Percentiles rank a stretch among this genome's conserved stretches.
Conservation (phyloP, 768 basidiomycete genomes). For the Lactarius psammicola region DNA sequence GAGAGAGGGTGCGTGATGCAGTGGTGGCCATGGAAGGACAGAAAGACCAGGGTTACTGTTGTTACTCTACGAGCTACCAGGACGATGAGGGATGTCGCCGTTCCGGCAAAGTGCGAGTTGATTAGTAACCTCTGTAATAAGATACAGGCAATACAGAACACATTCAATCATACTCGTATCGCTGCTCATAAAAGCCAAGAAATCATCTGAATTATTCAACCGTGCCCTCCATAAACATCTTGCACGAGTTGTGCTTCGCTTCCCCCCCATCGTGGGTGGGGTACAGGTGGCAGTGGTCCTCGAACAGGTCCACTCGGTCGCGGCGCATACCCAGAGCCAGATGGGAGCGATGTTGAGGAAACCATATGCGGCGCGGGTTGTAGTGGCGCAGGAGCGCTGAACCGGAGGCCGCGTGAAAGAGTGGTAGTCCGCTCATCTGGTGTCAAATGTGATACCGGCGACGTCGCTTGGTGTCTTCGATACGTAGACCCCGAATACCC, state of each 20-base stretch:
- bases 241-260: constrained; percentile 20
- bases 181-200: not conserved
- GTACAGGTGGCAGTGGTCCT: constrained; percentile 15
- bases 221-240: constrained; percentile 17
- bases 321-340: not conserved
- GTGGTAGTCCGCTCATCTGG: constrained; percentile 1
- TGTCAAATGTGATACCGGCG: constrained; percentile 1
- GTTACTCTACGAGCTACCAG: not conserved
- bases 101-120: constrained; percentile 17
- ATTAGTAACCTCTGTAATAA: not conserved
- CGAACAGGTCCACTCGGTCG: not conserved
- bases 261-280: constrained; percentile 12
- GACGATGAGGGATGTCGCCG: not conserved
- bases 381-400: not conserved
- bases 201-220: not conserved
- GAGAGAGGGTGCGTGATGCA: constrained; percentile 23
- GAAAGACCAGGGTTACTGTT: not conserved
- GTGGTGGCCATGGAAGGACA: constrained; percentile 20
- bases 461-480: not conserved
- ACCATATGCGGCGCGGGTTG: not conserved
- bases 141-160: not conserved
- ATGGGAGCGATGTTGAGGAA: not conserved
- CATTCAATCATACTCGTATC: not conserved
- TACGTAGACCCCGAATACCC: not conserved
- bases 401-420: not conserved